Evolutionary conservation across 345 rosid genomes (phyloP).

Genomic region (Eutrema yunnanense): DNA sequence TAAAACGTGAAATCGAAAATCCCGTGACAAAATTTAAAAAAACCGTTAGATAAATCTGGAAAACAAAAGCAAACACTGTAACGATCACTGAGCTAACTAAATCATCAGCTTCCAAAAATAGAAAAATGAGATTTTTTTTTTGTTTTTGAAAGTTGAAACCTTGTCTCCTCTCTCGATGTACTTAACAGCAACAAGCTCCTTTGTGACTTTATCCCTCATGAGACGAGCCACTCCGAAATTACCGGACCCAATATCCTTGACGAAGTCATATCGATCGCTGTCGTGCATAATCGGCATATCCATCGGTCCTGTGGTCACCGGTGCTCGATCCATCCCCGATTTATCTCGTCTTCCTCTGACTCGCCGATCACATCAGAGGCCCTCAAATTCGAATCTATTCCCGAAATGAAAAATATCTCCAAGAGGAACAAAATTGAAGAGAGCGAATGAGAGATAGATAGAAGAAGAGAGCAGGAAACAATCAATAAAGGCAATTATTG

Average conservation of each 20-base stretch:
- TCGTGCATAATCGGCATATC: constrained; percentile 97
- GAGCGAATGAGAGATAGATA: constrained; percentile 1
- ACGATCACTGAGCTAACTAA: not conserved
- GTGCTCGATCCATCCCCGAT: constrained; percentile 41
- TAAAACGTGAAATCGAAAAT: not conserved
- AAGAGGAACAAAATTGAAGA: not conserved
- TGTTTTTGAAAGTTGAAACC: constrained; percentile 26
- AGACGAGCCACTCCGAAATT: constrained; percentile 88
- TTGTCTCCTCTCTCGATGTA: constrained; percentile 93
- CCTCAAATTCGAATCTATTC: constrained; percentile 5
- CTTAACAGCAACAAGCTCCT: constrained; percentile 94
- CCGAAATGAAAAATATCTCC: not conserved
- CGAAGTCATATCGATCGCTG: constrained; percentile 84
- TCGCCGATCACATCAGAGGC: constrained; percentile 9
- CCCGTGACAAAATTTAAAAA: not conserved
- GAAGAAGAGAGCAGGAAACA: not conserved
- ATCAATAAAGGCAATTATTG: constrained; percentile 14
- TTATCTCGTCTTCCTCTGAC: not conserved
- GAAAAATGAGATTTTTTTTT: not conserved
- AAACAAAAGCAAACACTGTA: not conserved
- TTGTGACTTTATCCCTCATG: constrained; percentile 71
- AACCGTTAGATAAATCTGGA: not conserved
- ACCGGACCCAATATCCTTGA: constrained; percentile 83
- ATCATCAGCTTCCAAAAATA: constrained; percentile 17
- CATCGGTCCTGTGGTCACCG: constrained; percentile 54